phyloP scores from a whole-genome alignment of 176 grass and related monocot species.

The Poa annua region DNA sequence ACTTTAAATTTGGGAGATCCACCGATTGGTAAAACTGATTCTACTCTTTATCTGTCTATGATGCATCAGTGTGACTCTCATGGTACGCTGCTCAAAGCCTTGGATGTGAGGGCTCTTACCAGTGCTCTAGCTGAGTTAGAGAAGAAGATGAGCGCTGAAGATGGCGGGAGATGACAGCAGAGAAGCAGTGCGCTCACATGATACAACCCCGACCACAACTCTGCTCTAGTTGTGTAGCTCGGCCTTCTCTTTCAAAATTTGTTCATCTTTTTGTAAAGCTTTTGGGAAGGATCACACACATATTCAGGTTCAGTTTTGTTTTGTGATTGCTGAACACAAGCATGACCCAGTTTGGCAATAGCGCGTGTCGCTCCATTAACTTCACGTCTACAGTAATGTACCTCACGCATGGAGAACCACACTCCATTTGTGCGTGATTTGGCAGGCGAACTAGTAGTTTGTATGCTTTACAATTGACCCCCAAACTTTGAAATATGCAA shows the following conservation, averaged over 20 bases:
- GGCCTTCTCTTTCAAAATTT: not conserved
- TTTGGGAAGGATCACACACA: not conserved
- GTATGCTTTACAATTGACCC: not conserved
- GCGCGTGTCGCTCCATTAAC: not conserved
- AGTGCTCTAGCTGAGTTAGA: not conserved
- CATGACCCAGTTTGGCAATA: not conserved
- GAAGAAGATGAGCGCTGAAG: slow-evolving; percentile 10
- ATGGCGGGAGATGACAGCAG: not conserved
- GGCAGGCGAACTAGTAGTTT: not conserved
- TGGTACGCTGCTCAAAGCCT: not conserved
- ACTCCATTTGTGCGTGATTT: not conserved
- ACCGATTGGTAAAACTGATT: not conserved
- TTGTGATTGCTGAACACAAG: not conserved
- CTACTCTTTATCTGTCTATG: not conserved
- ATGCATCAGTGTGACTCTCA: slow-evolving; percentile 1
- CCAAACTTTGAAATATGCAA: not conserved
- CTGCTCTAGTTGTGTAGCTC: not conserved
- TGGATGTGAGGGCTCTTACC: slow-evolving; percentile 20
- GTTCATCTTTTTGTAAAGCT: not conserved
- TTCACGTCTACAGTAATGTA: too few species aligned
- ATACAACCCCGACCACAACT: not conserved
- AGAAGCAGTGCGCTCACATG: not conserved
- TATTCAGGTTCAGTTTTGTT: not conserved
- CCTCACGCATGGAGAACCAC: too few species aligned
- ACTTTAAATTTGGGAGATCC: not conserved